Evolutionary conservation across 2,329 filamentous ascomycete genomes (phyloP).

Genomic region (Kalmusia sp.): DNA sequence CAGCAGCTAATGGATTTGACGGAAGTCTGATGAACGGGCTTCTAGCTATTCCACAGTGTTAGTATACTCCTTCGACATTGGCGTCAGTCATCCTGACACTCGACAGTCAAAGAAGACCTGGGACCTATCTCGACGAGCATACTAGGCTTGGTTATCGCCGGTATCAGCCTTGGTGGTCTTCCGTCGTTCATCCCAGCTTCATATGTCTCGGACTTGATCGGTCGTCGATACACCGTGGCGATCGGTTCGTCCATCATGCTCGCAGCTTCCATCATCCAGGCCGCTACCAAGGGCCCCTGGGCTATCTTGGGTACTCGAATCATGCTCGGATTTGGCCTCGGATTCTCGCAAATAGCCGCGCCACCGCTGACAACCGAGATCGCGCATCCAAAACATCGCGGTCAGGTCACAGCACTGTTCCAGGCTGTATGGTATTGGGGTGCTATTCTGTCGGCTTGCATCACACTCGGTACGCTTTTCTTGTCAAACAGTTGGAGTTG

Average conservation of each 20-base stretch:
- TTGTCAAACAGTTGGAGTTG: conserved; percentile 46
- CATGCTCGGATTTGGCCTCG: conserved; percentile 3
- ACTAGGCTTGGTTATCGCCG: neutral
- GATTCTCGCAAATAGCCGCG: conserved; percentile 7
- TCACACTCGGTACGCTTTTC: conserved; percentile 22
- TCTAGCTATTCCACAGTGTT: conserved; percentile 24
- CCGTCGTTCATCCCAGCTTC: conserved; percentile 3
- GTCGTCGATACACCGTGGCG: conserved; percentile 2
- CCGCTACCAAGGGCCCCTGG: neutral
- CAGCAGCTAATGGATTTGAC: conserved; percentile 34
- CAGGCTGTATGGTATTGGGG: neutral
- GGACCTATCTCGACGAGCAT: neutral
- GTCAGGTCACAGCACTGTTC: neutral
- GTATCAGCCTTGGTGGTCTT: conserved; percentile 1
- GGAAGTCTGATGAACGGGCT: conserved; percentile 39
- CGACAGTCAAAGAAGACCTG: neutral
- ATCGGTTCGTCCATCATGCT: neutral
- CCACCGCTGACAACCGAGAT: conserved; percentile 47
- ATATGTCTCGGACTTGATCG: conserved; percentile 1
- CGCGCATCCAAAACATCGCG: conserved; percentile 32
- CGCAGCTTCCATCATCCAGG: neutral
- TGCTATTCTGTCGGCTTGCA: conserved; percentile 27
- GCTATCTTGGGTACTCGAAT: neutral
- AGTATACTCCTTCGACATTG: conserved; percentile 22
- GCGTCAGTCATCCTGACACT: conserved; percentile 13